A percentile compares a stretch with the other conserved stretches of the same genome.
Evolutionary conservation across 164 flowering plant species (phyloP).

Genomic region (Chimonanthus praecox): DNA sequence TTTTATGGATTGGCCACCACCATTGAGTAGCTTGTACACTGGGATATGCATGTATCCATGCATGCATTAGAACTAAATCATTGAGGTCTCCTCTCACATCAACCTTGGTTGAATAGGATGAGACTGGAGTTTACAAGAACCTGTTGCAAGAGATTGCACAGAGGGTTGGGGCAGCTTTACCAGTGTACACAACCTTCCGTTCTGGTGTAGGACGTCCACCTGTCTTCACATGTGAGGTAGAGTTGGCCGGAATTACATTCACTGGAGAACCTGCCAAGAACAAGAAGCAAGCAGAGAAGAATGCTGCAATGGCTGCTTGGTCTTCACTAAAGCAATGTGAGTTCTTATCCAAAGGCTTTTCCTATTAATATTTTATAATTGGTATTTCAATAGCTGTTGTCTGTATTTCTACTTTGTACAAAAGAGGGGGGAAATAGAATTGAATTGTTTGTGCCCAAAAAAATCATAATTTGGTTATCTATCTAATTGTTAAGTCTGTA

Average conservation of each 20-base stretch:
- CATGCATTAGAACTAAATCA: too few species aligned
- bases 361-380: too few species aligned
- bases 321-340: constrained; percentile 79
- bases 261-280: constrained; percentile 95
- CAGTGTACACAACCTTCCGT: constrained; percentile 68
- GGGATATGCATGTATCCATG: too few species aligned
- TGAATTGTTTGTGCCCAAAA: background rate
- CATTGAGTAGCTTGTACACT: too few species aligned
- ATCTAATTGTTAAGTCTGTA: background rate
- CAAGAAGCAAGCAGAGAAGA: constrained; percentile 97
- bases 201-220: constrained; percentile 94
- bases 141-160: constrained; percentile 94
- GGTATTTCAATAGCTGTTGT: background rate
- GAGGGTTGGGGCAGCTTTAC: constrained; percentile 94
- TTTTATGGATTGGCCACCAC: too few species aligned
- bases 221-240: constrained; percentile 83
- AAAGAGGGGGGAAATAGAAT: background rate
- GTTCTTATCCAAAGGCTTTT: constrained; percentile 12
- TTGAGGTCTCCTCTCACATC: background rate
- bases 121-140: constrained; percentile 97
- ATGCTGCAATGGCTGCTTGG: constrained; percentile 99
- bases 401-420: background rate
- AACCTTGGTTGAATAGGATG: constrained; percentile 54
- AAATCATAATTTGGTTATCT: background rate
- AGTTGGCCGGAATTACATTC: constrained; percentile 83